These are phyloP conservation scores for Carex myosuroides DNA, from an alignment of 176 grass and related monocot species.

Conservation along the genomic window DNA sequence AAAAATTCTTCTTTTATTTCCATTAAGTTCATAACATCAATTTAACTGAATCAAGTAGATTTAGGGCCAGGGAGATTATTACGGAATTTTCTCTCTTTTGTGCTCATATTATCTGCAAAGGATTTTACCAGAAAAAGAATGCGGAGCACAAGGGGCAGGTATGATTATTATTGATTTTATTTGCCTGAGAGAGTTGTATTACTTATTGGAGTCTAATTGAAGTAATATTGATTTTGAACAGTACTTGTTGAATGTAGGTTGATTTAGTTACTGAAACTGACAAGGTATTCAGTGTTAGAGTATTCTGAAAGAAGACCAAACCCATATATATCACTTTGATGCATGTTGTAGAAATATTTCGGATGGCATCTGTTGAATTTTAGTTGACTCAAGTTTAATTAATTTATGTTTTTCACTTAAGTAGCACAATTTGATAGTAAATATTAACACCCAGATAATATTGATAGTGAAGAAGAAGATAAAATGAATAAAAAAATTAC, in stretches of 20 bases:
- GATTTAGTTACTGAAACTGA: conserved; percentile 99
- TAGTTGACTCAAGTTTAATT: background rate
- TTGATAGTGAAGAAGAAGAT: background rate
- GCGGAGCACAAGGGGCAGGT: conserved; percentile 97
- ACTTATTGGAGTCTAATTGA: background rate
- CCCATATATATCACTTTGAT: no score
- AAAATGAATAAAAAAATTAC: background rate
- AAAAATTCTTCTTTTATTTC: no score
- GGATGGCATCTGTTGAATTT: background rate
- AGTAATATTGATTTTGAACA: background rate
- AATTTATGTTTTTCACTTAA: background rate
- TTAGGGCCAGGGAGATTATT: background rate
- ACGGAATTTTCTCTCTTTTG: no score
- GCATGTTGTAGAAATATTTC: background rate
- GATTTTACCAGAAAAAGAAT: conserved; percentile 78
- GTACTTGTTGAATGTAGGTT: conserved; percentile 44
- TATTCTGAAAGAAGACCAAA: no score
- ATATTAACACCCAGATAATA: background rate
- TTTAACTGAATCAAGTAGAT: background rate
- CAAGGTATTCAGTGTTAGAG: conserved; percentile 20
- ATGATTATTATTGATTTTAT: background rate
- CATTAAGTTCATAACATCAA: no score
- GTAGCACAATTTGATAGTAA: background rate
- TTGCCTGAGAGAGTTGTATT: background rate
- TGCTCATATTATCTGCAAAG: no score